Base-by-base conservation (phyloP, 352 stramenopile genomes). In the Phytophthora megakarya region DNA sequence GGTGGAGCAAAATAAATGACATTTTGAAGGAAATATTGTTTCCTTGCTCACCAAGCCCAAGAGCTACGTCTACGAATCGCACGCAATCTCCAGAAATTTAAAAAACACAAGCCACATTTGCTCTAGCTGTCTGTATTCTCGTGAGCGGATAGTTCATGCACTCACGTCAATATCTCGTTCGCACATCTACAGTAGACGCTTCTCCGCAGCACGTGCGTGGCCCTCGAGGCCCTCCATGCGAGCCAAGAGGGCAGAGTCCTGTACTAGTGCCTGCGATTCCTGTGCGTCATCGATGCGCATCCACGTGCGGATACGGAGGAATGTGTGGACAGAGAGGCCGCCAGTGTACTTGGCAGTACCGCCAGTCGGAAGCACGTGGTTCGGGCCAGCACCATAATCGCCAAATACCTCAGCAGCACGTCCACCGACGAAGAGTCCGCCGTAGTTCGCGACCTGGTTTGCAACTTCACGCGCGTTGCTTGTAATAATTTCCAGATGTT, bases 341-440 rank as follows among this genome's bases (percentile, higher is more conserved):
- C 97, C 97, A 7, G 97, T 99, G 85, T 99, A 99, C 63, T 96
- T 90, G 42, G 93, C 96, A 6, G 97, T 99, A 55, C 97, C 97
- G 42, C 94, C 95, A 0, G 97, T 99, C 12, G 97, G 97, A 10
- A 99, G 84, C 26, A 98, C 98, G 73, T 99, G 97, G 80, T 99
- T 99, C 10, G 97, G 97, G n/a, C 97, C 97, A 16, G 96, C 97
- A 32, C 96, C 97, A 69, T 99, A 99, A 81, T 99, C 97, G 52
- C 97, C 97, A 55, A 99, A 92, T 1, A 95, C 86, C 50, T 99
- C 97, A 3, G 97, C 97, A 1, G 96, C 95, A 56, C 96, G 81
- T 16, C 83, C 70, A 18, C 97, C 97, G 52, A 99, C 88, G 71
- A 99, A 99, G 10, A 99, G 78, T 3, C 95, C 97, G 32, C 82